phyloP scores from a whole-genome alignment of 2,329 filamentous ascomycete genomes.

The Colletotrichum sp. region DNA sequence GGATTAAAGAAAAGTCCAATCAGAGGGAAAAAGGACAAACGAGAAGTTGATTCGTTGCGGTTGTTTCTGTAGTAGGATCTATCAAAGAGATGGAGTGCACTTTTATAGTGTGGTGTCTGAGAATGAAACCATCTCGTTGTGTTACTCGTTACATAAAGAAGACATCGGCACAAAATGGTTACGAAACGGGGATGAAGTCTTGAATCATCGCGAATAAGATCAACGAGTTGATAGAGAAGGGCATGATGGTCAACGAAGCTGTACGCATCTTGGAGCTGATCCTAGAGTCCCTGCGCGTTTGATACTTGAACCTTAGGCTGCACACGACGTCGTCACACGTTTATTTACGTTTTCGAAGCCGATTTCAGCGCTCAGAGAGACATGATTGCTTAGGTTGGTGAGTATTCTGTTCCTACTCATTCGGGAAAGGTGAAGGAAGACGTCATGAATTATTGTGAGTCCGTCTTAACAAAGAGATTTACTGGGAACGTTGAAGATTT shows the following conservation, averaged over 20 bases:
- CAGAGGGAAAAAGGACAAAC: no score
- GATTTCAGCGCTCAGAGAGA: background rate
- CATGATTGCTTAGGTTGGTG: background rate
- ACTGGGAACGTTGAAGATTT: no score
- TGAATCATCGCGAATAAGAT: background rate
- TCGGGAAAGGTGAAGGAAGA: background rate
- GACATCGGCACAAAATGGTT: fast-evolving
- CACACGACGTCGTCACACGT: background rate
- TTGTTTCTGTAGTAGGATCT: fast-evolving
- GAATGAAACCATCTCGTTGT: background rate
- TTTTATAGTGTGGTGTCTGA: background rate
- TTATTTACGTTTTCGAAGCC: fast-evolving
- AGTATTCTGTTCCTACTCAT: background rate
- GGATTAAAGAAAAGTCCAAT: background rate
- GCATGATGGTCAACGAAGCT: no score
- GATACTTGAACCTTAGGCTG: background rate
- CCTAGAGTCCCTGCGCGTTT: fast-evolving
- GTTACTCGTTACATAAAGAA: background rate
- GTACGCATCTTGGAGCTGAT: no score
- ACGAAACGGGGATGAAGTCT: fast-evolving
- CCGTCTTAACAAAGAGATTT: no score
- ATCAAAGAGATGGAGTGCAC: fast-evolving
- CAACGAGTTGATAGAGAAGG: background rate
- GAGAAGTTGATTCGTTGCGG: background rate
- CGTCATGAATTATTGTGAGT: fast-evolving